phyloP scores from a whole-genome alignment of 371 early-diverging fungal species.

The Cokeromyces recurvatus region DNA sequence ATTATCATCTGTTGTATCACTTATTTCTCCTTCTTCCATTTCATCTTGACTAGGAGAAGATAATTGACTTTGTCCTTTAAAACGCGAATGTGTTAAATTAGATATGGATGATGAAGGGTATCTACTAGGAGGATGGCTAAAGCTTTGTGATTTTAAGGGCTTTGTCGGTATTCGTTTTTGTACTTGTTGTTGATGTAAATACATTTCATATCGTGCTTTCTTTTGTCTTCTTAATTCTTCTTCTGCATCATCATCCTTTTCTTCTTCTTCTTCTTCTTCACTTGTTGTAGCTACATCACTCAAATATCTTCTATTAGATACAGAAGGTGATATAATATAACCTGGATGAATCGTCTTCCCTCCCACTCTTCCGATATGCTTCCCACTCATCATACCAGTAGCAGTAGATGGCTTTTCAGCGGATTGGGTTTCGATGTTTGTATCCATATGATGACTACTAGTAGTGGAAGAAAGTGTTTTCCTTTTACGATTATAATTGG shows the following conservation, averaged over 20 bases:
- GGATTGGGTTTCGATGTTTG: not conserved
- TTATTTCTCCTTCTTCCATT: conserved; percentile 26
- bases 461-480: no score
- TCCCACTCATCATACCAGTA: not conserved
- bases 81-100: not conserved
- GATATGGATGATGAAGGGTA: conserved; percentile 3
- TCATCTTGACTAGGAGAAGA: conserved; percentile 5
- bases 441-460: not conserved
- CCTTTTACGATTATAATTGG: conserved; percentile 13
- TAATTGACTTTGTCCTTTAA: no score
- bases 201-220: conserved; percentile 5
- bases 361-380: not conserved
- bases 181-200: conserved; percentile 1
- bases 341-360: conserved; percentile 3
- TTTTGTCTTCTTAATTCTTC: conserved; percentile 5
- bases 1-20: conserved; percentile 1
- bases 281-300: conserved; percentile 16
- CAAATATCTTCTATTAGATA: conserved; percentile 5
- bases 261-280: conserved; percentile 17
- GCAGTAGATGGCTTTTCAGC: not conserved
- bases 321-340: not conserved
- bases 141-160: conserved; percentile 20
- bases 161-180: conserved; percentile 4
- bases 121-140: conserved; percentile 4
- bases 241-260: conserved; percentile 5